Conservation (phyloP, 1,284 basidiomycete genomes). For the Boletus smithii region DNA sequence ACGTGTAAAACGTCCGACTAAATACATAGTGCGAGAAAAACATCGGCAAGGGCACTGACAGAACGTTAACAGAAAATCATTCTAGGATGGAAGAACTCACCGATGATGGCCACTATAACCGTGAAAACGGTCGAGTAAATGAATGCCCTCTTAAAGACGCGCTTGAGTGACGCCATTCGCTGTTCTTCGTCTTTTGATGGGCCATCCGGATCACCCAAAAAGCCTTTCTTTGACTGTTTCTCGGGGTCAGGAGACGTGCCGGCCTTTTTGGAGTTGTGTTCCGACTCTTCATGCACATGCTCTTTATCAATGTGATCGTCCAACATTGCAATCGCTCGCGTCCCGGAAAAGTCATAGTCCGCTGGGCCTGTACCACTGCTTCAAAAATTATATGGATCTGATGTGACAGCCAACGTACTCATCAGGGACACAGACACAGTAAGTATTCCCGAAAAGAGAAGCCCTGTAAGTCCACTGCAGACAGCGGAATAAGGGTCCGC, state of each 20-base stretch:
- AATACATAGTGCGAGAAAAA: slow-evolving; percentile 53
- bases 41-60: slow-evolving; percentile 48
- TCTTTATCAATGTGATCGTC: slow-evolving; percentile 22
- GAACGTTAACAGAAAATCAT: background rate
- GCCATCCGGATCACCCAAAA: slow-evolving; percentile 8
- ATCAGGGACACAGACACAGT: slow-evolving; percentile 42
- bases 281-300: slow-evolving; percentile 1
- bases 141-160: slow-evolving; percentile 40
- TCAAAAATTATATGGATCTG: background rate
- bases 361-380: slow-evolving; percentile 35
- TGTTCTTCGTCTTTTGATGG: slow-evolving; percentile 14
- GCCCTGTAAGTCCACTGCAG: slow-evolving; percentile 44
- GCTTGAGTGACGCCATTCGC: slow-evolving; percentile 28
- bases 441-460: slow-evolving; percentile 45
- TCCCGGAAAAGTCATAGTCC: slow-evolving; percentile 47
- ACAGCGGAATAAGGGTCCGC: slow-evolving; percentile 48
- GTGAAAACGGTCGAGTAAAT: slow-evolving; percentile 42
- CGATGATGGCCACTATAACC: slow-evolving; percentile 40
- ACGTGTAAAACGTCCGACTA: slow-evolving; percentile 46
- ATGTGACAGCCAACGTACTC: slow-evolving; percentile 32
- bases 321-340: slow-evolving; percentile 41
- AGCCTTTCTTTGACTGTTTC: slow-evolving; percentile 14
- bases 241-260: slow-evolving; percentile 9
- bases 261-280: background rate
- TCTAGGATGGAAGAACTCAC: slow-evolving; percentile 26